Conservation (phyloP, 148 eudicot genomes). For the Hydrangea macrophylla region DNA sequence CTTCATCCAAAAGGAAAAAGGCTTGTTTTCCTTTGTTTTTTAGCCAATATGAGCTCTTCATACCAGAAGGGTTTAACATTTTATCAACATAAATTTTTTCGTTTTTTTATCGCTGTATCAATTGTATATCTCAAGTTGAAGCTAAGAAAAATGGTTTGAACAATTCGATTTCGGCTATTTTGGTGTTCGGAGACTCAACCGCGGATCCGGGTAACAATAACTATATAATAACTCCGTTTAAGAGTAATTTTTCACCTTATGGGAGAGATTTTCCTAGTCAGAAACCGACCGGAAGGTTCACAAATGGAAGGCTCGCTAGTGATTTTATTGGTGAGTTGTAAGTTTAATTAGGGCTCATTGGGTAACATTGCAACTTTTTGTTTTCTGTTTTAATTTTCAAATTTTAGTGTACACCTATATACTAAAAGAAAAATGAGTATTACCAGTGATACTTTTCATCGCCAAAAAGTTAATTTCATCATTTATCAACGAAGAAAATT, state of each 20-base stretch:
- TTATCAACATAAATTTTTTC: neutral
- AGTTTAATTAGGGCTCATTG: neutral
- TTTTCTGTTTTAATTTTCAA: neutral
- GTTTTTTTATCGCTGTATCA: neutral
- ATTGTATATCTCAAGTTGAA: neutral
- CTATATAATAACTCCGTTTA: slow-evolving; percentile 38
- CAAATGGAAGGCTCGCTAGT: slow-evolving; percentile 49
- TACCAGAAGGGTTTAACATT: neutral
- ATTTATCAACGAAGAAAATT: too few relatives aligned
- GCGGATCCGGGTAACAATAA: slow-evolving; percentile 82
- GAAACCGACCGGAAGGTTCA: slow-evolving; percentile 65
- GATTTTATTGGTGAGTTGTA: slow-evolving; percentile 56
- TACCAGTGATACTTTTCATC: too few relatives aligned
- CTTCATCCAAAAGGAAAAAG: neutral
- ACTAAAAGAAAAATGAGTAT: too few relatives aligned
- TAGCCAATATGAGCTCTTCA: neutral
- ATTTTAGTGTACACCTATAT: too few relatives aligned
- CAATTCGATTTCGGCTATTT: slow-evolving; percentile 41
- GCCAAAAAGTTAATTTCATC: too few relatives aligned
- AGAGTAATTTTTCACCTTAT: slow-evolving; percentile 60
- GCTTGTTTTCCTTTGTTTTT: neutral
- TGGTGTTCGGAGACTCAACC: slow-evolving; percentile 79
- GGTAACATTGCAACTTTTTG: too few relatives aligned
- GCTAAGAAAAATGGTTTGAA: slow-evolving; percentile 22
- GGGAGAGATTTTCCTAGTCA: slow-evolving; percentile 50